phyloP scores from a whole-genome alignment of 78 protist genomes.

The Diacronema lutheri region DNA sequence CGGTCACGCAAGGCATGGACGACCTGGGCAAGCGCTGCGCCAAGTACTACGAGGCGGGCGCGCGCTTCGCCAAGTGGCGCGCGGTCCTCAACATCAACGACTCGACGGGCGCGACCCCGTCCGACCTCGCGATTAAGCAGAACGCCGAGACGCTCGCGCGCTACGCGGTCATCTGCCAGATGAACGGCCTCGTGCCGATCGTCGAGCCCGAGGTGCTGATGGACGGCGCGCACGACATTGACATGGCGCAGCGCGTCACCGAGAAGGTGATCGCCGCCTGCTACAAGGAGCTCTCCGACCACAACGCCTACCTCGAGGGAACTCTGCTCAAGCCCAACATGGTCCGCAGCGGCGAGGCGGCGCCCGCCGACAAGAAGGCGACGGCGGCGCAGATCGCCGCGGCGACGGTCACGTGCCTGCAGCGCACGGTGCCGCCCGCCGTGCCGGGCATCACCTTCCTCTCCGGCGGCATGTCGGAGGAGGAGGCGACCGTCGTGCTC shows the following conservation, averaged over 20 bases:
- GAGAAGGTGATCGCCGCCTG: conserved; percentile 43
- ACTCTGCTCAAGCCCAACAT: conserved; percentile 90
- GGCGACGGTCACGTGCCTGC: conserved; percentile 75
- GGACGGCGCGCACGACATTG: conserved; percentile 63
- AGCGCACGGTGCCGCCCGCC: conserved; percentile 91
- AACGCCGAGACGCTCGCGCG: conserved; percentile 88
- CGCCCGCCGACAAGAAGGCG: not conserved
- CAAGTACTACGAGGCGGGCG: conserved; percentile 85
- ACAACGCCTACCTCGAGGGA: conserved; percentile 66
- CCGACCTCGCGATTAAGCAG: conserved; percentile 66
- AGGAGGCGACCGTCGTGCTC: conserved; percentile 82
- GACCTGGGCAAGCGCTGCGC: conserved; percentile 73
- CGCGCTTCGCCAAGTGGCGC: conserved; percentile 94
- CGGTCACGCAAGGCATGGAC: conserved; percentile 87
- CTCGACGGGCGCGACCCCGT: conserved; percentile 47
- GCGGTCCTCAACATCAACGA: conserved; percentile 74
- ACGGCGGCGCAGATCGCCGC: conserved; percentile 71
- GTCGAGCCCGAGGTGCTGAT: conserved; percentile 92
- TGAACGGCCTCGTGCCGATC: conserved; percentile 90
- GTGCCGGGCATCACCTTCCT: conserved; percentile 89
- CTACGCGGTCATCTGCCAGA: conserved; percentile 88
- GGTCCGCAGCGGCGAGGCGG: conserved; percentile 73
- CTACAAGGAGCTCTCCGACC: conserved; percentile 37
- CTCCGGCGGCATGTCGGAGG: conserved; percentile 89
- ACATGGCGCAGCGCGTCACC: not conserved